Base-by-base conservation (phyloP, 2,329 filamentous ascomycete species). In the Zymoseptoria ardabiliae region DNA sequence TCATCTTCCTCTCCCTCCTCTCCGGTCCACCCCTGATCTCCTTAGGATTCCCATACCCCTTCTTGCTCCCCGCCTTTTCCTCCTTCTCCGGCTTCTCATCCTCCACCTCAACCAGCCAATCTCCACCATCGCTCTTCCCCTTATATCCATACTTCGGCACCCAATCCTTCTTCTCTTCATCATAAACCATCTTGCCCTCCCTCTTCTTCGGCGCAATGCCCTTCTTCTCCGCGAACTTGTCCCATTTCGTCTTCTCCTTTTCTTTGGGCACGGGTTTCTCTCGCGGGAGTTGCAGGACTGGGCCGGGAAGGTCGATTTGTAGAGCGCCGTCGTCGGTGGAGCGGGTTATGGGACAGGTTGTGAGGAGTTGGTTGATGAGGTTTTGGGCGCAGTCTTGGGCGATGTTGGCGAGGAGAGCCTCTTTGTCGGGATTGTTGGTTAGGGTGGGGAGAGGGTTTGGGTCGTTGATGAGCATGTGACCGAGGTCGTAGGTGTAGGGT, bases 71-170 rank as follows among this genome's bases (percentile, higher is more conserved):
- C 10, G 58, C 85, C 73, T 85, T 82, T 66, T 85, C 84, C 71
- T 83, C 87, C 60, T 83, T 85, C 69, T 87, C 84, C 67, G 77
- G 77, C 73, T 80, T 79, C 65, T 88, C 84, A 71, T 96, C 63
- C 41, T 56, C 88, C 57, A 99, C 87, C 83, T 97, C 94, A 60
- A 97, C 90, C 67, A 97, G 79, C 89, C 92, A 96, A 70, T 96
- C 87, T 65, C 85, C 81, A 28, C 55, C 59, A 75, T 95, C 87
- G 22, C 84, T 87, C 48, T 59, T 61, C 20, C 84, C 88, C 78
- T 93, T 89, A 79, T 94, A 96, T 0, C 94, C 94, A 91, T 93
- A 99, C 76, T 91, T 92, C 63, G 90, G 88, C 72, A 91, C 89
- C 91, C 91, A 97, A 73, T 94, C 89, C 65, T 90, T 89, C 30